Conservation (phyloP, 768 basidiomycete species). For the Leccinum imitatum region DNA sequence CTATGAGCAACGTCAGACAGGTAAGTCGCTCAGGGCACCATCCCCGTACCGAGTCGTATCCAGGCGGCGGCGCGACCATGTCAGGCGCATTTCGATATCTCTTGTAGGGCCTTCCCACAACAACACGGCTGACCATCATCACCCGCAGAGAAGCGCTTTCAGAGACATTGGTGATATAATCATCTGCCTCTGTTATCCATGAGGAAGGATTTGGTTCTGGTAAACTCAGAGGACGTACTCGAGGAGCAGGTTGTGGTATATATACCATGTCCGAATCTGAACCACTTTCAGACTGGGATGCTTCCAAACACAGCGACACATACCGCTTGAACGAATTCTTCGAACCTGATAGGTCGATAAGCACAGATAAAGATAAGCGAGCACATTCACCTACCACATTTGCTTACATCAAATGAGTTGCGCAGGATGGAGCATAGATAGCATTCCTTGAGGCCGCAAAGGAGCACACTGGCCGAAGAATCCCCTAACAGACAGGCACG, state of each 20-base stretch:
- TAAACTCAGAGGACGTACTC: slow-evolving; percentile 39
- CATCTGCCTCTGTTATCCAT: slow-evolving; percentile 56
- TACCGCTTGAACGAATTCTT: slow-evolving; percentile 57
- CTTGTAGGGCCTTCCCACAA: slow-evolving; percentile 58
- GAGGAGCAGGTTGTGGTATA: slow-evolving; percentile 68
- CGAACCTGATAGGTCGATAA: slow-evolving; percentile 37
- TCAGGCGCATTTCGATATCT: slow-evolving; percentile 48
- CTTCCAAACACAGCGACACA: background rate
- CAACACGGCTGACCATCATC: slow-evolving; percentile 57
- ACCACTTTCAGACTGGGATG: background rate
- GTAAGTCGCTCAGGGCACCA: slow-evolving; percentile 6
- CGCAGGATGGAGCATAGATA: slow-evolving; percentile 56
- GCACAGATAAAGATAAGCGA: slow-evolving; percentile 3
- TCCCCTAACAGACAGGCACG: slow-evolving; percentile 60
- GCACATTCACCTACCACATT: slow-evolving; percentile 47
- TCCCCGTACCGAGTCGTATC: slow-evolving; percentile 56
- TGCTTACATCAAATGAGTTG: slow-evolving; percentile 57
- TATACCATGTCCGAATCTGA: slow-evolving; percentile 67
- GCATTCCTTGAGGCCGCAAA: slow-evolving; percentile 52
- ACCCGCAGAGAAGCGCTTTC: slow-evolving; percentile 45
- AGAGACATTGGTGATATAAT: slow-evolving; percentile 50
- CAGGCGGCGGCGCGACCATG: slow-evolving; percentile 51
- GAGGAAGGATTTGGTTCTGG: background rate
- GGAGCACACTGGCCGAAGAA: slow-evolving; percentile 41
- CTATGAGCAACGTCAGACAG: slow-evolving; percentile 31